phyloP scores from a whole-genome alignment of 192 early-diverging fungal species.

The Gigaspora rosea region DNA sequence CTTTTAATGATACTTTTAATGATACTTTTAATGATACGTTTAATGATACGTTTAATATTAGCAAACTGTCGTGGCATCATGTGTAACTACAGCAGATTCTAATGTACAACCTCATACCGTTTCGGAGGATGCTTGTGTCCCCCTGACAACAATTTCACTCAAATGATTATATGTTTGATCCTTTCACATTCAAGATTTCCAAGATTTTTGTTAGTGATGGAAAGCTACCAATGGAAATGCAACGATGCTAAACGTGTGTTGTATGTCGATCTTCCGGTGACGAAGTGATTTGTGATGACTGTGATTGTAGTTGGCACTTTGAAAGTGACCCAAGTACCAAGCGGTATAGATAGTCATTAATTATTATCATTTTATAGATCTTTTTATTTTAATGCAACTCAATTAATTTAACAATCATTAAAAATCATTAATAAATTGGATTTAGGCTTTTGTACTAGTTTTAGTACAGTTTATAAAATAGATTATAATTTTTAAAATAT shows the following conservation, averaged over 20 bases:
- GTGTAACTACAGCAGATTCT: not conserved
- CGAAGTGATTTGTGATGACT: slow-evolving; percentile 67
- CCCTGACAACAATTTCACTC: not conserved
- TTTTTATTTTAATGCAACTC: too few relatives aligned
- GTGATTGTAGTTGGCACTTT: slow-evolving; percentile 64
- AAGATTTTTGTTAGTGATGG: slow-evolving; percentile 47
- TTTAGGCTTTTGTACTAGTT: too few relatives aligned
- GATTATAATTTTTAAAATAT: too few relatives aligned
- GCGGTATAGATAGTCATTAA: slow-evolving; percentile 36
- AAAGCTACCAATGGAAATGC: slow-evolving; percentile 61
- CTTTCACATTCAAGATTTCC: slow-evolving; percentile 44
- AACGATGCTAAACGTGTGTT: slow-evolving; percentile 61
- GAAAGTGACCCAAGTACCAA: slow-evolving; percentile 53
- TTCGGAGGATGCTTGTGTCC: not conserved
- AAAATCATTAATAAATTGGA: too few relatives aligned
- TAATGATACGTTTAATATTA: too few relatives aligned
- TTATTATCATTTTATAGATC: too few relatives aligned
- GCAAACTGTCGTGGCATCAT: too few relatives aligned
- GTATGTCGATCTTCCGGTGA: slow-evolving; percentile 56
- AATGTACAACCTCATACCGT: not conserved
- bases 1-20: too few relatives aligned
- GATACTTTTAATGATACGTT: too few relatives aligned
- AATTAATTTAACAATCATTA: not conserved
- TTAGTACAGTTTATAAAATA: too few relatives aligned
- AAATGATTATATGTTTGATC: slow-evolving; percentile 47